Base-by-base conservation (phyloP, 2,329 filamentous ascomycete species). In the Escovopsis sp. region DNA sequence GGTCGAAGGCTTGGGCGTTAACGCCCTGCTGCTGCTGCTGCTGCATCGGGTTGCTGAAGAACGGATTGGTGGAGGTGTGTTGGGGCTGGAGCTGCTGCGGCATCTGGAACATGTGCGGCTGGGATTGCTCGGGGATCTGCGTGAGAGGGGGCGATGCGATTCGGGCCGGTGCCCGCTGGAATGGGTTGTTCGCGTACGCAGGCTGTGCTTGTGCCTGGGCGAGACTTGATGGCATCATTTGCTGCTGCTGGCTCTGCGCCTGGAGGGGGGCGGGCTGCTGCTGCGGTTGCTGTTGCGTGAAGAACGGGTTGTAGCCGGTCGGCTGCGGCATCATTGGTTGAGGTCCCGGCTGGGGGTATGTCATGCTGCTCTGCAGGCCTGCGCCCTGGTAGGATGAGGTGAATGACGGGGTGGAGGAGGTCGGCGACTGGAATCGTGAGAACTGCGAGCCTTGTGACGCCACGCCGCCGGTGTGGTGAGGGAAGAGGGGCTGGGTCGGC, bases 401-500 rank as follows among this genome's bases (percentile, higher is more conserved):
- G 16, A 54, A 61, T 29, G 66, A 54, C 12, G 64, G 62, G 7
- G 63, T 53, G 27, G 65, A 66, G 6, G 68, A 63, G 5, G 61
- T 53, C 9, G 61, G 49, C 43, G 70, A 67, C 40, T 67, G 62
- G 43, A 69, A 70, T 29, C 56, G 49, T 20, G 57, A 47, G 45
- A 65, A 64, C 34, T 62, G 62, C 25, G 48, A 46, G 32, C 65
- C 53, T 49, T 65, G 68, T 13, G 59, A 58, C 47, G 58, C 62
- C 49, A 71, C 48, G 16, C 76, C 83, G 41, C 83, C 82, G 1
- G 84, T 88, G 41, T 80, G 78, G 53, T 87, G 77, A 7, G 84
- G 81, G 56, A 88, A 87, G 27, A 87, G 65, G 32, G 75, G 74
- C 49, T 77, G 76, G 34, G 63, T 46, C 39, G 59, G 58, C 20